phyloP scores from a whole-genome alignment of 2,329 filamentous ascomycete species.

The Phoma sp. region DNA sequence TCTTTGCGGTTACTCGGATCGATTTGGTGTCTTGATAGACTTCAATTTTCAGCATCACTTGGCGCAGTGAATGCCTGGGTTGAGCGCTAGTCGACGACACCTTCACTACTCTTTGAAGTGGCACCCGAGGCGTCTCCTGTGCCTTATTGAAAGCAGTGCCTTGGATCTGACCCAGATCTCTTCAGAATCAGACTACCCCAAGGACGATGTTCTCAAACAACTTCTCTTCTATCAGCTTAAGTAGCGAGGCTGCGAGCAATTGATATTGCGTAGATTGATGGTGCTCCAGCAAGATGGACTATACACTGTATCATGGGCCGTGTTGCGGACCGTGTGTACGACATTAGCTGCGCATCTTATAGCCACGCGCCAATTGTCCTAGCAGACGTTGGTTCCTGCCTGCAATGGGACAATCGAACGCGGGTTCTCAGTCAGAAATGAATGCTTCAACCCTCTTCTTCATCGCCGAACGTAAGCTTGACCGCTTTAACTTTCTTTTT shows the following conservation, averaged over 20 bases:
- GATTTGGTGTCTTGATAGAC: not conserved
- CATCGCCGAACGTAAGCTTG: constrained; percentile 48
- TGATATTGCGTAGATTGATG: not conserved
- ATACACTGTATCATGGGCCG: not conserved
- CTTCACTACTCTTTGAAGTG: too few relatives aligned
- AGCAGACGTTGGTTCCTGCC: not conserved
- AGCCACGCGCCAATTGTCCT: not conserved
- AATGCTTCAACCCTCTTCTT: constrained; percentile 33
- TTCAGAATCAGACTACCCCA: too few relatives aligned
- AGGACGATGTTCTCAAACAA: too few relatives aligned
- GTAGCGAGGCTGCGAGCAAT: too few relatives aligned
- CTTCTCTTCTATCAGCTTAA: too few relatives aligned
- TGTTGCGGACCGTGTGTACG: not conserved
- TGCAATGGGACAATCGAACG: not conserved
- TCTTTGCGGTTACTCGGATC: not conserved
- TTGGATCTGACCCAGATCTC: too few relatives aligned
- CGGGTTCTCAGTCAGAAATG: too few relatives aligned
- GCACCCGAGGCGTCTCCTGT: too few relatives aligned
- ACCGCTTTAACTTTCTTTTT: constrained; percentile 47
- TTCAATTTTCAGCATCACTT: too few relatives aligned
- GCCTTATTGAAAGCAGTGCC: too few relatives aligned
- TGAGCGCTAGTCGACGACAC: too few relatives aligned
- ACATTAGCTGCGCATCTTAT: not conserved
- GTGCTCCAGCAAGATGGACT: not conserved
- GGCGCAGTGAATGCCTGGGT: too few relatives aligned